phyloP scores from a whole-genome alignment of 2,329 filamentous ascomycete species.

The Fusarium phyllophilum region DNA sequence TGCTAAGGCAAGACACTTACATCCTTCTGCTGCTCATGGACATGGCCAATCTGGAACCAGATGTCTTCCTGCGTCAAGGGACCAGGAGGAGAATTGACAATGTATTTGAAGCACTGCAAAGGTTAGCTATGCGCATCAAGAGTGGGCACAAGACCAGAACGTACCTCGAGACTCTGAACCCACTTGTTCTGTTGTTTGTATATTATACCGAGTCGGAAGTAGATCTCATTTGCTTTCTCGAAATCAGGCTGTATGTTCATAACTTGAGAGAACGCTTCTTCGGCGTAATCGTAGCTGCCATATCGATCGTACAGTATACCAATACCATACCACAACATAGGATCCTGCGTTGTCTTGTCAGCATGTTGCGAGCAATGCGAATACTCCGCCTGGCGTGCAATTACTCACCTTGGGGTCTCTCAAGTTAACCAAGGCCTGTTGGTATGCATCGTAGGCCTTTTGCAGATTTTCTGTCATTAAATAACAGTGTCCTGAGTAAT shows the following conservation, averaged over 20 bases:
- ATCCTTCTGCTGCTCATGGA: constrained; percentile 98
- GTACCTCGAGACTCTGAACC: constrained; percentile 87
- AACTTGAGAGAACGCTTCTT: constrained; percentile 97
- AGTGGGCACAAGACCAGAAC: constrained; percentile 37
- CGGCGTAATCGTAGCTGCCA: constrained; percentile 94
- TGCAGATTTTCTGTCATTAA: constrained; percentile 99
- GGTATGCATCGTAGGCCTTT: constrained; percentile 96
- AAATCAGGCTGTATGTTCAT: constrained; percentile 99
- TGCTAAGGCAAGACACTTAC: constrained; percentile 67
- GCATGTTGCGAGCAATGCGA: background rate
- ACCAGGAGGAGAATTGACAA: constrained; percentile 89
- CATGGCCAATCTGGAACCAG: constrained; percentile 99
- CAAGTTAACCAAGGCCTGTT: constrained; percentile 92
- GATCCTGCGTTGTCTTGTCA: constrained; percentile 68
- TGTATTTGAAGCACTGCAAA: constrained; percentile 93
- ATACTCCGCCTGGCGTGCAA: background rate
- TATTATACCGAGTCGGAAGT: constrained; percentile 98
- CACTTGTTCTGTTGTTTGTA: constrained; percentile 99
- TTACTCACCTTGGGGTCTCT: constrained; percentile 86
- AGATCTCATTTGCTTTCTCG: constrained; percentile 99
- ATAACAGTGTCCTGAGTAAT: constrained; percentile 84
- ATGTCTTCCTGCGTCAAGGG: constrained; percentile 97
- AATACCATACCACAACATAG: constrained; percentile 98
- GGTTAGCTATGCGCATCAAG: background rate
- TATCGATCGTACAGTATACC: constrained; percentile 97